Base-by-base conservation (phyloP, 164 flowering plant genomes). In the Paratinospora sagittata region DNA sequence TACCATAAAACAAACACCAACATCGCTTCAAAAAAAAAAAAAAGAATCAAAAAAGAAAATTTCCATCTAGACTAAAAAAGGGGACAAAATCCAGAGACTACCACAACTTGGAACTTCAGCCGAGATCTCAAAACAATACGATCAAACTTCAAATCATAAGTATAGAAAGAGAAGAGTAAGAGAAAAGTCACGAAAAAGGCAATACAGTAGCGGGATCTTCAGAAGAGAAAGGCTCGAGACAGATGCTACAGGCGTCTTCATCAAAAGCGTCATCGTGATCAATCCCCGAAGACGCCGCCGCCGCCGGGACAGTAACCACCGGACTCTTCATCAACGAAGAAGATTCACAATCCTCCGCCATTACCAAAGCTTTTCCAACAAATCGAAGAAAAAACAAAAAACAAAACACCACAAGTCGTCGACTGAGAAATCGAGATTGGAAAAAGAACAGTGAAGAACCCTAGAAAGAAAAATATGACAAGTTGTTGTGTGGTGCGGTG, bases 171-270 rank as follows among this genome's bases (percentile, higher is more conserved):
- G 1, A 37, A n/a, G 0, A 58, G 2, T 36, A 24, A 27, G 30
- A 60, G 43, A 9, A 5, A 23, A 8, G 17, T 36, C 21, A 52
- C 27, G 24, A 16, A 0, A 68, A 49, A 8, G 71, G 63, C 27
- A 55, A 27, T 86, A 88, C 92, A 75, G 85, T 74, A 30, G 88
- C 74, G 36, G 93, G 93, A 74, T 87, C 87, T 0, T 69, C 63
- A n/a, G 78, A 17, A 67, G 63, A 72, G 76, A 87, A 89, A 9
- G 88, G 83, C 71, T 89, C 93, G 34, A 87, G 87, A 65, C 93
- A 89, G 30, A 89, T 87, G 60, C 90, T 84, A 73, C 93, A 89
- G 12, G 72, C 82, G 49, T 88, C 93, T 1, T 86, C 90, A 30
- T 66, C 70, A 3, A 34, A 47, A 26, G n/a, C 67, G 52, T 81